Base-by-base conservation (phyloP, 192 early-diverging fungal species). In the Coemansia sp. region DNA sequence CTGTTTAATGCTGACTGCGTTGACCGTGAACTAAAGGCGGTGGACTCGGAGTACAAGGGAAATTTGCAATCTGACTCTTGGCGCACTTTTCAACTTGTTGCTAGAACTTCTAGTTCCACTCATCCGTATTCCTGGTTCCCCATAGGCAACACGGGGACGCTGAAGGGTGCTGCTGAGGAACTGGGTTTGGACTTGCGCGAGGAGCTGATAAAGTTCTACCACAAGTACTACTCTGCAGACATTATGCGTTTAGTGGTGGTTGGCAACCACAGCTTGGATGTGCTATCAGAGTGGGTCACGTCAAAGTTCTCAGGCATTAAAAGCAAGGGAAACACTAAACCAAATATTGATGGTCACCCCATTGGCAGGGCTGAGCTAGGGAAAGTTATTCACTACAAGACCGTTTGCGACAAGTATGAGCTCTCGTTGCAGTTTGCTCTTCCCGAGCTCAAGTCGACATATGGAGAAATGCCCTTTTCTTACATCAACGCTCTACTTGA, bases 11-110 rank as follows among this genome's bases (percentile, higher is more conserved):
- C 90, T 24, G 87, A 87, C 24, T 91, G 92, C 68, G 92, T 91
- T 16, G 95, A 94, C 33, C 88, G 94, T 12, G 97, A 99, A 83
- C 74, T 97, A 63, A 84, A 87, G 6, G 95, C 94, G 1, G 94
- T 99, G 1, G 94, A 29, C 2, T 29, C 29, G 29, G 29, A 29
- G 29, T 29, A 29, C 29, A 29, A 29, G 29, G 29, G 29, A 3
- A 29, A 29, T 29, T 29, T 29, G 29, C 29, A 29, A 29, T 29
- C 29, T 29, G 29, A 29, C 29, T 97, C 75, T 12, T n/a, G 58
- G 6, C 58, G 58, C 34, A 34, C 33, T 15, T 58, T 34, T 29
- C 27, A 34, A 34, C 15, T 58, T 13, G 33, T 8, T 1, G 11
- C 49, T 20, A 38, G 52, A 39, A 66, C 12, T 20, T 47, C 78